Conservation (phyloP, 1,139 yeast genomes). For the Suhomyces atakaporum region DNA sequence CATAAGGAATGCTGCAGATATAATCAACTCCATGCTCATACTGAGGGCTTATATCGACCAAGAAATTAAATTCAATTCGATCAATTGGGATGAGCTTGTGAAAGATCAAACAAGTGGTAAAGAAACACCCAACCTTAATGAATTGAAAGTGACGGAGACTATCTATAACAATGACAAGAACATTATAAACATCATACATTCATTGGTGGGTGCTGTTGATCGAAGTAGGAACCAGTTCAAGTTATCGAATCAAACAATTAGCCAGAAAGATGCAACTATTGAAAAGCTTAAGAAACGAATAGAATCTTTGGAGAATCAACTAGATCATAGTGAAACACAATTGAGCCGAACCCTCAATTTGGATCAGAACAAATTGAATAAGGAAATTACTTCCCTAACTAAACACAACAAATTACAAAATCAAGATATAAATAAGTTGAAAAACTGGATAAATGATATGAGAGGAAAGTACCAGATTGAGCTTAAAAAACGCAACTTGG, state of each 20-base stretch:
- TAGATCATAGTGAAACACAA: slow-evolving; percentile 17
- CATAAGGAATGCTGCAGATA: slow-evolving; percentile 39
- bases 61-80: slow-evolving; percentile 36
- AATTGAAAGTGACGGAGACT: slow-evolving; percentile 27
- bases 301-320: slow-evolving; percentile 23
- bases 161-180: slow-evolving; percentile 46
- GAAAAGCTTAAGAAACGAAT: slow-evolving; percentile 29
- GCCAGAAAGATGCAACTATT: slow-evolving; percentile 34
- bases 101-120: slow-evolving; percentile 12
- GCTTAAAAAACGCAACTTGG: slow-evolving; percentile 37
- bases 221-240: slow-evolving; percentile 39
- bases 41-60: slow-evolving; percentile 42
- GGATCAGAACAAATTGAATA: slow-evolving; percentile 22
- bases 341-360: slow-evolving; percentile 20
- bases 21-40: slow-evolving; percentile 38
- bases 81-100: slow-evolving; percentile 35
- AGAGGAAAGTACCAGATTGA: slow-evolving; percentile 44
- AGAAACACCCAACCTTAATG: slow-evolving; percentile 7
- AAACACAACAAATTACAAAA: slow-evolving; percentile 31
- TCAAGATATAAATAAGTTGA: slow-evolving; percentile 33
- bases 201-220: slow-evolving; percentile 42
- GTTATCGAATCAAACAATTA: slow-evolving; percentile 32
- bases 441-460: slow-evolving; percentile 33
- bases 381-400: slow-evolving; percentile 23
- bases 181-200: slow-evolving; percentile 44